A percentile compares a stretch with the other conserved stretches of the same genome.
Conservation (phyloP, 176 grass and related monocot species). For the Oropetium thomaeum region DNA sequence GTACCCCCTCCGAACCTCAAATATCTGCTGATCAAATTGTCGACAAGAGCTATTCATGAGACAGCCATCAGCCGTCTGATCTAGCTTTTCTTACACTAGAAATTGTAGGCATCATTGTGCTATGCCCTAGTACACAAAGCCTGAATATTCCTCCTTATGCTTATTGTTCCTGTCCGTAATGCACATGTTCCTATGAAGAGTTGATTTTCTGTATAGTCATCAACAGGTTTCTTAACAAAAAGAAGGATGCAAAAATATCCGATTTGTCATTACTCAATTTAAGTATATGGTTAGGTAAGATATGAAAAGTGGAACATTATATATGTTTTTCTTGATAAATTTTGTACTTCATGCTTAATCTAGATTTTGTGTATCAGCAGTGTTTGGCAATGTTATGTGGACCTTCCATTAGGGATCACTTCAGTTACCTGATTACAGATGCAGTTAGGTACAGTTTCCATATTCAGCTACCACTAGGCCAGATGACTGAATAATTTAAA, state of each 20-base stretch:
- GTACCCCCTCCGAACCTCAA: too few relatives aligned
- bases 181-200: conserved; percentile 40
- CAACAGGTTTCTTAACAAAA: conserved; percentile 8
- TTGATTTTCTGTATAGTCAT: conserved; percentile 16
- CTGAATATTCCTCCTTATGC: conserved; percentile 38
- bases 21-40: too few relatives aligned
- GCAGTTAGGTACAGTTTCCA: conserved; percentile 40
- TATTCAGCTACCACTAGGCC: conserved; percentile 38
- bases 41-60: conserved; percentile 36
- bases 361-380: neutral
- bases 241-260: conserved; percentile 30
- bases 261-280: conserved; percentile 36
- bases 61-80: conserved; percentile 31
- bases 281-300: conserved; percentile 19
- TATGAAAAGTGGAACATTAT: neutral
- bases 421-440: conserved; percentile 14
- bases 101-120: conserved; percentile 28
- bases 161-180: conserved; percentile 30
- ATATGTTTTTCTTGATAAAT: conserved; percentile 2
- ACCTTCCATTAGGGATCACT: conserved; percentile 15
- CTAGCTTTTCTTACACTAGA: conserved; percentile 7
- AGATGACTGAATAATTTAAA: conserved; percentile 35
- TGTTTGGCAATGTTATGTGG: neutral
- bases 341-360: conserved; percentile 7
- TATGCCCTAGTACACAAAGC: conserved; percentile 29